These are phyloP conservation scores for Magnolia changhungtana DNA, from an alignment of 164 flowering plant genomes.

Conservation along the genomic window DNA sequence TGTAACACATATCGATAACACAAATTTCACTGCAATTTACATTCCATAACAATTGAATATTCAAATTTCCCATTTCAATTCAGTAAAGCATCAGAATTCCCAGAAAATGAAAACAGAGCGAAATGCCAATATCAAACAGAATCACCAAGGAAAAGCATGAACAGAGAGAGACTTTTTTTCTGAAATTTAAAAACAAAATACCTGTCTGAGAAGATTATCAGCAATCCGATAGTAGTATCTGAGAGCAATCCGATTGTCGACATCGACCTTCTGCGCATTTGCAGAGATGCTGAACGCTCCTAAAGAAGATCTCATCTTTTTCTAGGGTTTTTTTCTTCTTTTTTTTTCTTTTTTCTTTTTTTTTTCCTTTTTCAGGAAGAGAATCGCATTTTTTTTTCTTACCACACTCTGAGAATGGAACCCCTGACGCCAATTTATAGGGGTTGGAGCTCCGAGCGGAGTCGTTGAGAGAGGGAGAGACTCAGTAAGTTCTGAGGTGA, in stretches of 20 bases:
- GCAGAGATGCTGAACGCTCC: conserved; percentile 61
- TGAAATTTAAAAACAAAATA: conserved; percentile 12
- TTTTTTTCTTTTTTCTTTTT: neutral
- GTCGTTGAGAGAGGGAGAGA: neutral
- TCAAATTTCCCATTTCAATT: neutral
- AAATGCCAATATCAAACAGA: neutral
- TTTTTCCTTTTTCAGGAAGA: neutral
- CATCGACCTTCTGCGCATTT: conserved; percentile 51
- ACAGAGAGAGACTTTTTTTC: neutral
- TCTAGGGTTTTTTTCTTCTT: too few relatives aligned
- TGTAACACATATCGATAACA: neutral
- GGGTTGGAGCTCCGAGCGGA: neutral
- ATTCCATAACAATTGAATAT: neutral
- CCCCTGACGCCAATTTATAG: neutral
- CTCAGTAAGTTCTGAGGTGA: neutral
- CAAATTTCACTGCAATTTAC: neutral
- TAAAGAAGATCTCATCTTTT: conserved; percentile 48
- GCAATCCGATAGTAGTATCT: conserved; percentile 78
- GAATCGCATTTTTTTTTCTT: neutral
- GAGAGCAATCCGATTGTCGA: conserved; percentile 78
- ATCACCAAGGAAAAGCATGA: neutral
- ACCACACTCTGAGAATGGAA: neutral
- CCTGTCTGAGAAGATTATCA: conserved; percentile 89
- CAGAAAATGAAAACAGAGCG: neutral
- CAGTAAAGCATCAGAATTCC: neutral